Evolutionary conservation across 106 monocot genomes (phyloP), one percentile per base, ranked within the genome.

Genomic region (Dendrobium nobile): DNA sequence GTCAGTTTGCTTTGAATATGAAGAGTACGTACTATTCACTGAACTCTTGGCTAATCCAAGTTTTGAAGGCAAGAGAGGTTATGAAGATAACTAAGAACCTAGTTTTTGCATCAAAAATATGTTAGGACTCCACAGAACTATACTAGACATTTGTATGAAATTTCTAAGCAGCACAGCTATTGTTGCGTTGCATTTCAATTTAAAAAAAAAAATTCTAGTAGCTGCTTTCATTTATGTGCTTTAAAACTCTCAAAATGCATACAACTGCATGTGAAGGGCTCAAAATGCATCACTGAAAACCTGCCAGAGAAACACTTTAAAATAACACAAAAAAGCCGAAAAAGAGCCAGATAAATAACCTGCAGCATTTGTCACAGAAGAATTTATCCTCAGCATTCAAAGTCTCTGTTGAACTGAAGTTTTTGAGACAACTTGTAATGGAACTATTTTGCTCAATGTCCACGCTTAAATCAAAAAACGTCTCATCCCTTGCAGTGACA

Each of bases 401-500:
- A 26, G 89, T 90, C 75, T 90, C 89, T 8, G 82, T 90, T 67
- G 89, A 90, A 77, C 89, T 90, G 73, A 90, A 90, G 78, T 87
- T 90, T 81, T 87, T 90, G 41, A 90, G 87, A 67, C 89, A 90
- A 75, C 89, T 90, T 67, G 89, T 90, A 19, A 90, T 80, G 26
- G 89, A 90, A 78, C 89, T 90, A 45, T 90, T 90, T 83, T 90
- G 87, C 68, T 90, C 87, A 80, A 90, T 90, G 43, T 90, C 89
- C 59, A 90, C 80, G 78, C 89, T 90, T 27, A 90, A 77, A 80
- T 90, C 89, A 67, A 90, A 77, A 75, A 90, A 90, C 0, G 80
- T 90, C 51, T 90, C 89, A 44, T 90, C 89, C 79, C 89, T 87
- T 82, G 89, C 89, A 47, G 89, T 87, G 37, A 90, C 85, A 47